Evolutionary conservation across 2,329 filamentous ascomycete species (phyloP).

Genomic region (Paecilomyces fulvus): DNA sequence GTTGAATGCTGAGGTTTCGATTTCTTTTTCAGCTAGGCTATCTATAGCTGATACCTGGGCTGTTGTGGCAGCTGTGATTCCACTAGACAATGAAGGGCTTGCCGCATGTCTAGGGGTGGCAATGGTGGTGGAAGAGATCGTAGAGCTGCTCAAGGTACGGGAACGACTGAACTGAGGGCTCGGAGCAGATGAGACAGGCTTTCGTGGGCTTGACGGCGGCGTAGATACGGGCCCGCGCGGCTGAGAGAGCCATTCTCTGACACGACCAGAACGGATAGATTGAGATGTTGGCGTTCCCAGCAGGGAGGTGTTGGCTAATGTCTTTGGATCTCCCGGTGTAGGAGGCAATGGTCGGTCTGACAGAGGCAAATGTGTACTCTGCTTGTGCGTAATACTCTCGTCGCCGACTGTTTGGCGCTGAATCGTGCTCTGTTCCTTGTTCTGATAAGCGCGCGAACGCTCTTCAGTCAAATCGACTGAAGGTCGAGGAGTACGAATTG

Average conservation of each 20-base stretch:
- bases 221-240: background rate
- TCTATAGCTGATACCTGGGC: conserved; percentile 7
- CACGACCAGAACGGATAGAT: background rate
- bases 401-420: background rate
- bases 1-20: conserved; percentile 6
- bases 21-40: conserved; percentile 11
- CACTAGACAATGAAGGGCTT: conserved; percentile 23
- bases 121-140: conserved; percentile 20
- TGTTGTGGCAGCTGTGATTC: conserved; percentile 11
- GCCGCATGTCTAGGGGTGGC: conserved; percentile 12
- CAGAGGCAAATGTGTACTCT: background rate
- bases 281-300: background rate
- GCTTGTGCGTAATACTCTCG: background rate
- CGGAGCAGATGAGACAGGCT: background rate
- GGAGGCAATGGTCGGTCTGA: background rate
- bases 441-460: background rate
- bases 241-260: background rate
- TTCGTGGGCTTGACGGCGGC: conserved; percentile 3
- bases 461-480: background rate
- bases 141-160: conserved; percentile 29
- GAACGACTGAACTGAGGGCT: conserved; percentile 8
- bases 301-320: background rate
- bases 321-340: background rate
- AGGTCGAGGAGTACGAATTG: conserved; percentile 8
- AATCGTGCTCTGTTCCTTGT: background rate